Percentiles rank a stretch among this genome's conserved stretches.
Evolutionary conservation across 106 monocot genomes (phyloP).

Genomic region (Gastrodia elata): DNA sequence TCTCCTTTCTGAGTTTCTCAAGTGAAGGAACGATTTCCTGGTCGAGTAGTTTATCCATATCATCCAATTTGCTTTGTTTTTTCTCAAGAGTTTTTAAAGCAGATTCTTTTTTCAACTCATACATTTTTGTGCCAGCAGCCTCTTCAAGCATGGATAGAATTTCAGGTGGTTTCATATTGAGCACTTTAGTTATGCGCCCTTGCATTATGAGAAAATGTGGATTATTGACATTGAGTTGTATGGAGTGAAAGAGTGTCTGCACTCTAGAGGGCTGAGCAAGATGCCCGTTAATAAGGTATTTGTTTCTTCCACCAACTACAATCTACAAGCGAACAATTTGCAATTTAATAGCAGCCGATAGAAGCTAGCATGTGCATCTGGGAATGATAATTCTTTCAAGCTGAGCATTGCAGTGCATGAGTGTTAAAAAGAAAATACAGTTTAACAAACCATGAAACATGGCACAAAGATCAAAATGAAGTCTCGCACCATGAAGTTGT

Average conservation of each 20-base stretch:
- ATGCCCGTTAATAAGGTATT: slow-evolving; percentile 90
- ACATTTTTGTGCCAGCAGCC: slow-evolving; percentile 99
- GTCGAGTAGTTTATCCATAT: slow-evolving; percentile 92
- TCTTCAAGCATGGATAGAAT: slow-evolving; percentile 98
- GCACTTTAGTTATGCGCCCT: slow-evolving; percentile 95
- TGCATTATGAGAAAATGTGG: slow-evolving; percentile 99
- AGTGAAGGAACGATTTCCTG: slow-evolving; percentile 91
- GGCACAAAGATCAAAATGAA: not conserved
- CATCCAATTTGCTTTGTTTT: slow-evolving; percentile 93
- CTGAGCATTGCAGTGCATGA: not conserved
- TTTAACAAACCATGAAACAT: not conserved
- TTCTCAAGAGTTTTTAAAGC: slow-evolving; percentile 94
- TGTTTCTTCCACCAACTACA: slow-evolving; percentile 90
- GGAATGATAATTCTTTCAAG: not conserved
- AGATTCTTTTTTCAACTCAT: slow-evolving; percentile 80
- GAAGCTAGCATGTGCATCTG: not conserved
- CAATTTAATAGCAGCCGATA: not conserved
- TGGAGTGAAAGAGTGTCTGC: slow-evolving; percentile 91
- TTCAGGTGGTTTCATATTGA: slow-evolving; percentile 97
- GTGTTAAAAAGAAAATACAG: not conserved
- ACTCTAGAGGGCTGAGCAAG: slow-evolving; percentile 87
- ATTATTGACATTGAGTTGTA: slow-evolving; percentile 96
- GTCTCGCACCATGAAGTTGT: not conserved
- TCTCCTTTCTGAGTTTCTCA: slow-evolving; percentile 90
- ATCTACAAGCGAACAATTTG: slow-evolving; percentile 32